Percentiles rank a stretch among this genome's conserved stretches.
Conservation (phyloP, 139 green algal species). For the Chlamydomonas schloesseri region DNA sequence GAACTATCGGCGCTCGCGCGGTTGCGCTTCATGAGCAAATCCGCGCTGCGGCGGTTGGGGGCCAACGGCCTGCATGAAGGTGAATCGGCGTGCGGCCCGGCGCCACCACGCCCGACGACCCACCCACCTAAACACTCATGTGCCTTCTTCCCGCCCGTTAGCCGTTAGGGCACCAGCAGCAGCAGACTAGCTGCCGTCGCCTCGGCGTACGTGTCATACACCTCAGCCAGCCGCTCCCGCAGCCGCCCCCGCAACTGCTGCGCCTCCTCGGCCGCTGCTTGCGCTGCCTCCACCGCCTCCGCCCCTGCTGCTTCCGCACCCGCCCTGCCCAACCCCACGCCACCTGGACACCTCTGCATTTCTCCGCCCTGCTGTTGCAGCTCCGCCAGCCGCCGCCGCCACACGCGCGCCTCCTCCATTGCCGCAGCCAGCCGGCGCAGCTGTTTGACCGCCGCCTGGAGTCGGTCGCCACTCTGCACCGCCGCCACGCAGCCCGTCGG, state of each 20-base stretch:
- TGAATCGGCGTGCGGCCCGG: no score
- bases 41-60: no score
- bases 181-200: background rate
- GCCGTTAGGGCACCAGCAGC: background rate
- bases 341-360: background rate
- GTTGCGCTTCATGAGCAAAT: no score
- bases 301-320: background rate
- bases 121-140: no score
- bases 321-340: background rate
- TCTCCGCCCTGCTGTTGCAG: background rate
- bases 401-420: background rate
- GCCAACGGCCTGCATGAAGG: no score
- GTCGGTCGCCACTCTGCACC: background rate
- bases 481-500: background rate
- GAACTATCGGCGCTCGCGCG: no score
- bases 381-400: background rate
- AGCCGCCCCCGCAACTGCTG: background rate
- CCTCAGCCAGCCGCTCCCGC: background rate
- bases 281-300: background rate
- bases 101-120: no score
- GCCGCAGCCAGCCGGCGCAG: background rate
- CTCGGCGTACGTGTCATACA: background rate
- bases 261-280: background rate
- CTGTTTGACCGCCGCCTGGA: constrained; percentile 5
- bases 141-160: no score